Evolutionary conservation across 768 basidiomycete species (phyloP).

Genomic region (Cantharellus cinnabarinus): DNA sequence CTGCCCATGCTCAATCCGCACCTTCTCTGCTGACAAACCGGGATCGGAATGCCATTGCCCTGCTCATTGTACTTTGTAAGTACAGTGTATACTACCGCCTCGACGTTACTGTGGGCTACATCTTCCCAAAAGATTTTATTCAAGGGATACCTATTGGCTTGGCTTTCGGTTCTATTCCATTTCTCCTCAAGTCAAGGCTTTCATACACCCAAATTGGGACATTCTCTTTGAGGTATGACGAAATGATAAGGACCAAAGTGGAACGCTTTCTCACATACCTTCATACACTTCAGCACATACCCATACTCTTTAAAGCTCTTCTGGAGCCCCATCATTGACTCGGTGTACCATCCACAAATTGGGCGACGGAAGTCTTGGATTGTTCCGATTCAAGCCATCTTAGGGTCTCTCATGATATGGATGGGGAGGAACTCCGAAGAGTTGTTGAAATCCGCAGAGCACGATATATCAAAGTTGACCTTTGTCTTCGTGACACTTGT

Average conservation of each 20-base stretch:
- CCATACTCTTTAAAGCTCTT: slow-evolving; percentile 92
- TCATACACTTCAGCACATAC: slow-evolving; percentile 21
- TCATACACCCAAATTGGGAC: slow-evolving; percentile 94
- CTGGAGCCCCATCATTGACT: slow-evolving; percentile 96
- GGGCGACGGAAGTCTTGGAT: slow-evolving; percentile 99
- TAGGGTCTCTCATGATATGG: slow-evolving; percentile 44
- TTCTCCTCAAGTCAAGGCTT: slow-evolving; percentile 83
- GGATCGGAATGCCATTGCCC: slow-evolving; percentile 68
- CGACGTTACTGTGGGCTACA: background rate
- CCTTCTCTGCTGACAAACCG: background rate
- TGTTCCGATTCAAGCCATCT: slow-evolving; percentile 84
- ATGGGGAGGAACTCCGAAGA: slow-evolving; percentile 19
- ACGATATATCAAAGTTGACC: slow-evolving; percentile 31
- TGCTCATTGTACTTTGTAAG: slow-evolving; percentile 78
- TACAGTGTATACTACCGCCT: slow-evolving; percentile 7
- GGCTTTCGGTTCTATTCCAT: slow-evolving; percentile 65
- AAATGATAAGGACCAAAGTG: slow-evolving; percentile 11
- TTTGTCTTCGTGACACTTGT: slow-evolving; percentile 75
- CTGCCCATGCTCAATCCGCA: too few relatives aligned
- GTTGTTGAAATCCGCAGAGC: slow-evolving; percentile 20
- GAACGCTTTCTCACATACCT: background rate
- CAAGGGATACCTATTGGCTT: slow-evolving; percentile 75
- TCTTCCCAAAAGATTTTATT: slow-evolving; percentile 19
- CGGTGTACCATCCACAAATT: slow-evolving; percentile 55
- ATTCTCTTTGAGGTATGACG: slow-evolving; percentile 49